A percentile compares a stretch with the other conserved stretches of the same genome.
These are phyloP conservation scores for Ascochyta viciae-villosae DNA, from an alignment of 2,329 filamentous ascomycete species.

Conservation along the genomic window DNA sequence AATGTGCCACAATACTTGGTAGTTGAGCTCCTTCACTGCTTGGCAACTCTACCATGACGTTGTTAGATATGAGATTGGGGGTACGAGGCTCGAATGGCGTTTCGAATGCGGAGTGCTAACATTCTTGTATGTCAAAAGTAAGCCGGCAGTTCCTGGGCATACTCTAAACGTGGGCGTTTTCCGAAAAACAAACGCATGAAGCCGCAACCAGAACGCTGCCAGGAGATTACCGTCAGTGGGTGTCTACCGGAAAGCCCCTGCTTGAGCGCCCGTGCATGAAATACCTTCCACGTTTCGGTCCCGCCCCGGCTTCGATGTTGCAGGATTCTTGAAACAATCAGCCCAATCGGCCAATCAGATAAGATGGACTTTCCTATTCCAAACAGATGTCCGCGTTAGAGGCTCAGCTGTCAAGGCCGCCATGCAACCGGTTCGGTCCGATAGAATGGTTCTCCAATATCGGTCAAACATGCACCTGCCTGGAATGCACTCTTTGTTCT, in stretches of 20 bases:
- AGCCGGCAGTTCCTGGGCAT: neutral
- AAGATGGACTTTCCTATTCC: slow-evolving; percentile 7
- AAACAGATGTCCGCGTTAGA: slow-evolving; percentile 4
- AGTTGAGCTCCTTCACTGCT: slow-evolving; percentile 3
- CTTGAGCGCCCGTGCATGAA: slow-evolving; percentile 7
- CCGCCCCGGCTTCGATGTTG: slow-evolving; percentile 6
- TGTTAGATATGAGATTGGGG: neutral
- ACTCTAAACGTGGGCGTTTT: neutral
- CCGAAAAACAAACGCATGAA: slow-evolving; percentile 1
- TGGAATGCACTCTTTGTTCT: slow-evolving; percentile 12
- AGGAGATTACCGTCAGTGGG: slow-evolving; percentile 5
- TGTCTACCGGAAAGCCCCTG: slow-evolving; percentile 4
- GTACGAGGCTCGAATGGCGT: neutral
- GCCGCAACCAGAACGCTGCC: neutral
- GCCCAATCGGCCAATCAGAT: slow-evolving; percentile 9
- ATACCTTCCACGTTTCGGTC: slow-evolving; percentile 8
- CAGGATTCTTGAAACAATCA: slow-evolving; percentile 6
- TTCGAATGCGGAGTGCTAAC: neutral
- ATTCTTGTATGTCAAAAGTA: neutral
- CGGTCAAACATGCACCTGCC: slow-evolving; percentile 16
- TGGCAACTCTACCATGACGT: slow-evolving; percentile 3
- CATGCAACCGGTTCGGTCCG: slow-evolving; percentile 12
- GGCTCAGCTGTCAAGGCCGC: slow-evolving; percentile 3
- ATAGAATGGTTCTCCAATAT: slow-evolving; percentile 8
- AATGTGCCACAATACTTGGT: slow-evolving; percentile 5